These are phyloP conservation scores for Moesziomyces globuligerus DNA, from an alignment of 1,284 basidiomycete species.

Conservation along the genomic window DNA sequence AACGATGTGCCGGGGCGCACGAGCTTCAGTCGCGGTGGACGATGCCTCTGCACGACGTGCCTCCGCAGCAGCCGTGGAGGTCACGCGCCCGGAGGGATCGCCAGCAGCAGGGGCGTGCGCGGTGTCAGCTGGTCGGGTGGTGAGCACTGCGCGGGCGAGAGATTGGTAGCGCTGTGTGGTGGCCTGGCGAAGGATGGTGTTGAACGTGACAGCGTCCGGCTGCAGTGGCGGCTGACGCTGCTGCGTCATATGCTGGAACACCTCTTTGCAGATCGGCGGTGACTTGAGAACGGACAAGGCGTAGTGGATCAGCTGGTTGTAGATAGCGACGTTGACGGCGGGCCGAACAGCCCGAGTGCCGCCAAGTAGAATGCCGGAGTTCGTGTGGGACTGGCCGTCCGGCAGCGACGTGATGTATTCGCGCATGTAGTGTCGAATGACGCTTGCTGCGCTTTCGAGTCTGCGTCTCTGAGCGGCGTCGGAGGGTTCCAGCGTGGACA, in stretches of 20 bases:
- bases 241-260: conserved; percentile 44
- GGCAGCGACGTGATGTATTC: conserved; percentile 36
- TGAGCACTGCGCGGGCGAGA: conserved; percentile 31
- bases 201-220: conserved; percentile 45
- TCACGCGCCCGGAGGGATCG: neutral
- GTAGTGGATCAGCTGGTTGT: conserved; percentile 50
- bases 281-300: conserved; percentile 26
- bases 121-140: conserved; percentile 11
- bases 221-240: conserved; percentile 27
- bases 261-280: conserved; percentile 30
- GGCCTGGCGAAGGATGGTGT: conserved; percentile 47
- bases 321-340: conserved; percentile 19
- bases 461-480: conserved; percentile 8
- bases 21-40: neutral
- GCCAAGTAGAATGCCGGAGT: conserved; percentile 5
- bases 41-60: neutral
- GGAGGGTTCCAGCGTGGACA: neutral
- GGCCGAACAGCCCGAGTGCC: conserved; percentile 21
- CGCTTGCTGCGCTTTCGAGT: conserved; percentile 14
- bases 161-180: conserved; percentile 32
- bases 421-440: conserved; percentile 27
- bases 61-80: neutral
- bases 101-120: neutral
- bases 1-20: conserved; percentile 17
- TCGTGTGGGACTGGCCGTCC: conserved; percentile 19